Conservation (phyloP, 768 basidiomycete genomes). For the Vararia minispora region DNA sequence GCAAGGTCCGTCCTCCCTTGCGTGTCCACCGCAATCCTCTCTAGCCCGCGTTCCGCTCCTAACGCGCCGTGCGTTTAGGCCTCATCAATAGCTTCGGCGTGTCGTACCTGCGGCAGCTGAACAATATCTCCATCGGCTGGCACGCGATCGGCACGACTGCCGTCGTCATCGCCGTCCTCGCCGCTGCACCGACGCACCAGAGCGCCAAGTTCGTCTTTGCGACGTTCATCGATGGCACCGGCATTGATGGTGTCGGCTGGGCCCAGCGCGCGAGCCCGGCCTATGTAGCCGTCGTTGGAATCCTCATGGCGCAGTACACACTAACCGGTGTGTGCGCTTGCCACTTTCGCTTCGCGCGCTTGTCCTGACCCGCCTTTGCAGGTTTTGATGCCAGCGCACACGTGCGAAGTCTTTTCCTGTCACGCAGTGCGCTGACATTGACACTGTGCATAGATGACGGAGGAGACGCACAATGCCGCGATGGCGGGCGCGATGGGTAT, state of each 20-base stretch:
- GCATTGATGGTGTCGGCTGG: slow-evolving; percentile 45
- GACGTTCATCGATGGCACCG: slow-evolving; percentile 62
- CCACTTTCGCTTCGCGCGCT: not conserved
- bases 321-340: slow-evolving; percentile 39
- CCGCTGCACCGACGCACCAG: slow-evolving; percentile 61
- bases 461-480: slow-evolving; percentile 55
- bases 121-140: slow-evolving; percentile 66
- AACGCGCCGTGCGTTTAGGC: slow-evolving; percentile 20
- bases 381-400: slow-evolving; percentile 70
- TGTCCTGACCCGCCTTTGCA: slow-evolving; percentile 14
- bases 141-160: slow-evolving; percentile 62
- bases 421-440: not conserved
- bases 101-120: slow-evolving; percentile 49
- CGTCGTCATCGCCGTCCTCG: slow-evolving; percentile 57
- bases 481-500: slow-evolving; percentile 62
- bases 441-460: slow-evolving; percentile 47
- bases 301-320: slow-evolving; percentile 70
- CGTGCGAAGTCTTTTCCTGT: slow-evolving; percentile 26
- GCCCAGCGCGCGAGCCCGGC: slow-evolving; percentile 51
- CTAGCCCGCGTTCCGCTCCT: not conserved
- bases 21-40: not conserved
- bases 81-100: slow-evolving; percentile 71
- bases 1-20: slow-evolving; percentile 33
- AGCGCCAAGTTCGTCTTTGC: slow-evolving; percentile 58
- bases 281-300: slow-evolving; percentile 63